Evolutionary conservation across 2,329 filamentous ascomycete genomes (phyloP).

Genomic region (Aschersonia sp.): DNA sequence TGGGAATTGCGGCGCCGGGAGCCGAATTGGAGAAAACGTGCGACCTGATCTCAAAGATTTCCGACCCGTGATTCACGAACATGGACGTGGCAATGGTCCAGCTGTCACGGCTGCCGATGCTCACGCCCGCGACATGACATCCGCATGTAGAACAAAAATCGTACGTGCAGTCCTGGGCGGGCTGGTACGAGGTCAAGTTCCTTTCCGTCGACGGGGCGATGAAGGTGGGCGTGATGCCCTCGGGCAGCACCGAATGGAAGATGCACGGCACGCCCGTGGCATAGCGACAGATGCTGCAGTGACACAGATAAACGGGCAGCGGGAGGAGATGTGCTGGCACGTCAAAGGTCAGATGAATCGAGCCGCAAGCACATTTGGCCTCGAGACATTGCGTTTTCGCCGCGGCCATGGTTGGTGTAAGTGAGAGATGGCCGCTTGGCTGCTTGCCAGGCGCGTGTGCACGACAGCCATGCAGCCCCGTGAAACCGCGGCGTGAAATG

Average conservation of each 20-base stretch:
- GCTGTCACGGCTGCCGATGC: slow-evolving; percentile 11
- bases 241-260: slow-evolving; percentile 24
- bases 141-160: slow-evolving; percentile 32
- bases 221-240: slow-evolving; percentile 20
- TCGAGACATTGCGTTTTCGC: slow-evolving; percentile 19
- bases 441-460: neutral
- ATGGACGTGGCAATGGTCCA: slow-evolving; percentile 27
- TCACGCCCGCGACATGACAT: slow-evolving; percentile 25
- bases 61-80: slow-evolving; percentile 20
- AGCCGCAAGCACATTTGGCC: slow-evolving; percentile 30
- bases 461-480: too few relatives aligned
- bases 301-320: slow-evolving; percentile 26
- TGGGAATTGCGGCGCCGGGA: slow-evolving; percentile 20
- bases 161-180: slow-evolving; percentile 16
- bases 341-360: slow-evolving; percentile 25
- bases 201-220: slow-evolving; percentile 21
- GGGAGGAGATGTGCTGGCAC: slow-evolving; percentile 23
- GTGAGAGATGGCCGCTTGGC: neutral
- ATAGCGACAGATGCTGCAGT: slow-evolving; percentile 30
- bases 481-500: too few relatives aligned
- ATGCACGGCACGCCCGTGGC: slow-evolving; percentile 24
- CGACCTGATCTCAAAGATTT: slow-evolving; percentile 18
- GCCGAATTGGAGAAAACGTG: slow-evolving; percentile 22
- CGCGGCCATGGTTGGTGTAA: slow-evolving; percentile 6
- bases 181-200: slow-evolving; percentile 22